These are phyloP conservation scores for Epichloe baconii DNA, from an alignment of 2,329 filamentous ascomycete species.

Conservation along the genomic window DNA sequence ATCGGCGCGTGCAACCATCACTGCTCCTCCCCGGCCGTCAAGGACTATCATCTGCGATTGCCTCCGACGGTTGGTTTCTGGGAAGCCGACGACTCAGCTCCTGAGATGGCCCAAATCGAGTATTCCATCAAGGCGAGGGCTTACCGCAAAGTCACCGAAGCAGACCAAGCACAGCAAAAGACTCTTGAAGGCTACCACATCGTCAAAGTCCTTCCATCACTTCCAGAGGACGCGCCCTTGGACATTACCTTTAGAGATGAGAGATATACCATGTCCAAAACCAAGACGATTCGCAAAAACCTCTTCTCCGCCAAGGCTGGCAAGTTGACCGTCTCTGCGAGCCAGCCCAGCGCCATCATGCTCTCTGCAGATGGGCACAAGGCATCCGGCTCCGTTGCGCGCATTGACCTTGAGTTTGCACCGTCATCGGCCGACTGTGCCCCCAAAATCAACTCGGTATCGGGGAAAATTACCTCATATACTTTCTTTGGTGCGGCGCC, in stretches of 20 bases:
- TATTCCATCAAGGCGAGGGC: conserved; percentile 38
- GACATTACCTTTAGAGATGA: conserved; percentile 33
- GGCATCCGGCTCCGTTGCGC: conserved; percentile 28
- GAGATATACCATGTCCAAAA: conserved; percentile 35
- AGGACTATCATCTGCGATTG: conserved; percentile 38
- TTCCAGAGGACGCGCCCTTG: conserved; percentile 37
- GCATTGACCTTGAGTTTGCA: conserved; percentile 34
- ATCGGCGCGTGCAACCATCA: conserved; percentile 41
- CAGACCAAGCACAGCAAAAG: conserved; percentile 11
- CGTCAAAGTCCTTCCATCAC: conserved; percentile 39
- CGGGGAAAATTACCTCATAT: conserved; percentile 36
- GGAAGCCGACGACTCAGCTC: conserved; percentile 41
- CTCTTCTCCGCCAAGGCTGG: conserved; percentile 39
- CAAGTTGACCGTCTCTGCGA: conserved; percentile 30
- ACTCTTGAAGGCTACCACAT: conserved; percentile 29
- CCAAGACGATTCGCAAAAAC: conserved; percentile 39
- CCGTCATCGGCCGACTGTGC: conserved; percentile 27
- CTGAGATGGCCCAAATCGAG: conserved; percentile 40
- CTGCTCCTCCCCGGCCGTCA: conserved; percentile 29
- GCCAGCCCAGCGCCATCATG: conserved; percentile 35
- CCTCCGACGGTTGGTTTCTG: conserved; percentile 40
- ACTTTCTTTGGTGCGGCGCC: conserved; percentile 38
- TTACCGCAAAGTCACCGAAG: conserved; percentile 13
- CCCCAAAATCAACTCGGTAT: conserved; percentile 35
- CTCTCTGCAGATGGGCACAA: conserved; percentile 35